Evolutionary conservation across 140 eudicot species (phyloP).

Genomic region (Anethum foeniculum): DNA sequence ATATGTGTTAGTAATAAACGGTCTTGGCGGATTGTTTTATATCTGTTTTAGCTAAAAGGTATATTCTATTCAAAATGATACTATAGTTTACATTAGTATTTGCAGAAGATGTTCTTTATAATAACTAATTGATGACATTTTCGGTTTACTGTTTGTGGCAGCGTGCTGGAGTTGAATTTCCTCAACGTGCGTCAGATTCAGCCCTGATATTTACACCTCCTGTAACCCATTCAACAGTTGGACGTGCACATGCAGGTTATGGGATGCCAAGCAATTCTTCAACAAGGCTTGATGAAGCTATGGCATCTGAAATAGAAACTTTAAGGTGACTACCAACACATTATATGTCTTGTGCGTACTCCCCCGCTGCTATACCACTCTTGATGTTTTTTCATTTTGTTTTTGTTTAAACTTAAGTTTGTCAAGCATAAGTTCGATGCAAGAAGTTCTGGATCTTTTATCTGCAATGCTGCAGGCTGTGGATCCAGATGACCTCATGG

Average conservation of each 20-base stretch:
- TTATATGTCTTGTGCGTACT: neutral
- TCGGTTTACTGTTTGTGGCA: constrained; percentile 21
- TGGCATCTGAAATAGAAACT: constrained; percentile 71
- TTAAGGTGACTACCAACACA: constrained; percentile 42
- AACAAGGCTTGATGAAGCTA: constrained; percentile 82
- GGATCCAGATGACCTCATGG: constrained; percentile 66
- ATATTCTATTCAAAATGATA: neutral
- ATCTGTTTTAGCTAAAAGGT: neutral
- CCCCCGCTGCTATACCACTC: neutral
- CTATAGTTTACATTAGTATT: neutral
- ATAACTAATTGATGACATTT: neutral
- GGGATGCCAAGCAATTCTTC: constrained; percentile 78
- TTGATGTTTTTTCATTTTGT: neutral
- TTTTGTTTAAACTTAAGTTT: constrained; percentile 25
- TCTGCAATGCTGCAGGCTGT: constrained; percentile 89
- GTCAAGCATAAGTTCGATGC: constrained; percentile 65
- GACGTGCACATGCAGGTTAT: constrained; percentile 53
- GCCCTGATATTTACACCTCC: constrained; percentile 85
- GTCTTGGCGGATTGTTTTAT: neutral
- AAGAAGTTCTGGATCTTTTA: constrained; percentile 63
- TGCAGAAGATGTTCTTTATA: neutral
- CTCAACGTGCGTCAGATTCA: constrained; percentile 60
- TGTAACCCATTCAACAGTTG: constrained; percentile 42
- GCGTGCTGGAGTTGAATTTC: constrained; percentile 81
- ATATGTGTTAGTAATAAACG: neutral